These are phyloP conservation scores for Sequoiadendron giganteum DNA, from an alignment of 75 land plant species.

Conservation along the genomic window DNA sequence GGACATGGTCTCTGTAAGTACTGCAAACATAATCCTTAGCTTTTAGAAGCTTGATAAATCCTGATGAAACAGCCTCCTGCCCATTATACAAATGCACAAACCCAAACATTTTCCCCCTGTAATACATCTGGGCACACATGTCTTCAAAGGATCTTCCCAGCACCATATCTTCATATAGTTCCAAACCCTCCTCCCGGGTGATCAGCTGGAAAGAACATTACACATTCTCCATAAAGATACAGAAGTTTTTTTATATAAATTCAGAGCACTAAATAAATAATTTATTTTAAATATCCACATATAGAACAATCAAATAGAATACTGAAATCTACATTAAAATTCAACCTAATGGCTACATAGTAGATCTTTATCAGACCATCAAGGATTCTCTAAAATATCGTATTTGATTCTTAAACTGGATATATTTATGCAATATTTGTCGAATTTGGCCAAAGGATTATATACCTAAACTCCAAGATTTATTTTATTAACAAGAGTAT, in stretches of 20 bases:
- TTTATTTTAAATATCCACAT: background rate
- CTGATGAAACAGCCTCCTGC: slow-evolving; percentile 96
- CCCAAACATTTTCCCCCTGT: slow-evolving; percentile 97
- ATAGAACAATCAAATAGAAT: background rate
- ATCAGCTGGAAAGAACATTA: slow-evolving; percentile 48
- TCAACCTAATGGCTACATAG: background rate
- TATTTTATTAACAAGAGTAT: background rate
- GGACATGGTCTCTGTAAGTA: slow-evolving; percentile 95
- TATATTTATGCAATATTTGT: background rate
- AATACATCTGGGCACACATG: slow-evolving; percentile 99
- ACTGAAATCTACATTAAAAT: background rate
- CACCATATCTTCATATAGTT: slow-evolving; percentile 85
- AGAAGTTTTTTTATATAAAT: background rate
- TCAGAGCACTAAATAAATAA: background rate
- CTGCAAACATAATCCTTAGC: slow-evolving; percentile 72
- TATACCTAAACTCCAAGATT: background rate
- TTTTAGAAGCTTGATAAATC: slow-evolving; percentile 81
- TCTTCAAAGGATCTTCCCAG: slow-evolving; percentile 92
- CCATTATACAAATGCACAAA: slow-evolving; percentile 99
- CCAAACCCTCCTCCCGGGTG: slow-evolving; percentile 75
- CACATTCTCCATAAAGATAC: background rate
- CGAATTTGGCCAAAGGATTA: background rate
- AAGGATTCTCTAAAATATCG: background rate
- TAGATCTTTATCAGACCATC: background rate
- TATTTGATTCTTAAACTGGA: background rate